Percentiles rank a stretch among this genome's conserved stretches.
Conservation (phyloP, 1,139 yeast genomes). For the Ogataea hybrid region DNA sequence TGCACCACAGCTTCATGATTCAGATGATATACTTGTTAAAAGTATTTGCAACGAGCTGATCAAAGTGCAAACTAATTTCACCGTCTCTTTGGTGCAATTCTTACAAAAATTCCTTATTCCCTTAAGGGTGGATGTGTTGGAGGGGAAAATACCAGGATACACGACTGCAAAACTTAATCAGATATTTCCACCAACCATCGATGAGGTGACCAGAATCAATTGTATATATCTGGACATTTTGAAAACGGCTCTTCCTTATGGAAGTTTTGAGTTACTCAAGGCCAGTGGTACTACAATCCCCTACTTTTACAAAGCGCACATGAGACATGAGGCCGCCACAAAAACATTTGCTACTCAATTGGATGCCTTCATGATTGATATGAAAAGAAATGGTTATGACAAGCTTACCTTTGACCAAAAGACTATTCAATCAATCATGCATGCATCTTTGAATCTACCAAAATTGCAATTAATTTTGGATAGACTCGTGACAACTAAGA, state of each 20-base stretch:
- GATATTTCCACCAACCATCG: constrained; percentile 91
- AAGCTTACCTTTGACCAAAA: constrained; percentile 45
- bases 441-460: constrained; percentile 69
- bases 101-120: constrained; percentile 80
- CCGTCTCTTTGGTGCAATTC: constrained; percentile 68
- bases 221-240: constrained; percentile 79
- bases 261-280: constrained; percentile 69
- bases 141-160: constrained; percentile 46
- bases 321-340: constrained; percentile 90
- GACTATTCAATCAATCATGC: constrained; percentile 65
- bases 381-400: constrained; percentile 22
- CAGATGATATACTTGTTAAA: constrained; percentile 34
- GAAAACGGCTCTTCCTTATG: constrained; percentile 61
- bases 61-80: constrained; percentile 68
- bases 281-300: constrained; percentile 83
- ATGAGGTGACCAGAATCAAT: constrained; percentile 86
- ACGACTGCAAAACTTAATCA: constrained; percentile 66
- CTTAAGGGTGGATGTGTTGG: constrained; percentile 64
- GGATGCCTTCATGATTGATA: constrained; percentile 28
- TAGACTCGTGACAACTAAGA: constrained; percentile 46
- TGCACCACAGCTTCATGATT: constrained; percentile 16
- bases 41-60: constrained; percentile 67
- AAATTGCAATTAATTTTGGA: constrained; percentile 65
- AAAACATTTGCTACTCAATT: constrained; percentile 50
- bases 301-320: constrained; percentile 86